Conservation (phyloP, 768 basidiomycete species). For the Collybia sordida region DNA sequence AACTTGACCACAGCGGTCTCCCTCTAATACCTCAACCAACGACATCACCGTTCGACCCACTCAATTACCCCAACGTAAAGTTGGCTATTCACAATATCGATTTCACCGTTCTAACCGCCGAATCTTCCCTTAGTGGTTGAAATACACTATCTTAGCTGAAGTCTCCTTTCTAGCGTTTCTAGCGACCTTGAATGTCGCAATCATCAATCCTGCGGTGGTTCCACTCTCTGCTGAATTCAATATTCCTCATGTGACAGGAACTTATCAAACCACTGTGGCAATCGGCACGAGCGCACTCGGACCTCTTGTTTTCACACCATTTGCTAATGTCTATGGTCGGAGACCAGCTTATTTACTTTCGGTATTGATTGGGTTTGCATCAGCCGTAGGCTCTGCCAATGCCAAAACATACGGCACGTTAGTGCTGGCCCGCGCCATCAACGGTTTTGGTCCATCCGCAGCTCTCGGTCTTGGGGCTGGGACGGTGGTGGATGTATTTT, state of each 20-base stretch:
- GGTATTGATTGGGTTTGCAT: slow-evolving; percentile 31
- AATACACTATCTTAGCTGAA: slow-evolving; percentile 29
- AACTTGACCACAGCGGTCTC: slow-evolving; percentile 34
- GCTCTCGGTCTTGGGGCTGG: slow-evolving; percentile 37
- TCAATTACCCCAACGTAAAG: slow-evolving; percentile 38
- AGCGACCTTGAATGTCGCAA: slow-evolving; percentile 36
- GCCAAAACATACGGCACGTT: slow-evolving; percentile 31
- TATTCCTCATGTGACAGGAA: slow-evolving; percentile 33
- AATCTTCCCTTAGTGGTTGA: slow-evolving; percentile 29
- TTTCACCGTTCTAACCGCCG: neutral
- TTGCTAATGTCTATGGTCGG: slow-evolving; percentile 40
- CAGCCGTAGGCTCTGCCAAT: slow-evolving; percentile 31
- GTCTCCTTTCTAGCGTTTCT: slow-evolving; percentile 33
- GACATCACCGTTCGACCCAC: slow-evolving; percentile 35
- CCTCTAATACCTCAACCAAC: slow-evolving; percentile 44
- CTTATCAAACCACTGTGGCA: slow-evolving; percentile 39
- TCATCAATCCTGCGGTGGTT: slow-evolving; percentile 37
- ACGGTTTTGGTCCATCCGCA: slow-evolving; percentile 34
- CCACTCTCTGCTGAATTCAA: slow-evolving; percentile 35
- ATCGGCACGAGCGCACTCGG: slow-evolving; percentile 35
- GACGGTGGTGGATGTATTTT: slow-evolving; percentile 36
- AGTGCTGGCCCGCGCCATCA: slow-evolving; percentile 32
- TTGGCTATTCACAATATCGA: neutral
- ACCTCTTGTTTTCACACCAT: slow-evolving; percentile 36
- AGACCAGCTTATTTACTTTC: slow-evolving; percentile 35